phyloP scores from a whole-genome alignment of 2,329 filamentous ascomycete species.

The Colletotrichum lentis region DNA sequence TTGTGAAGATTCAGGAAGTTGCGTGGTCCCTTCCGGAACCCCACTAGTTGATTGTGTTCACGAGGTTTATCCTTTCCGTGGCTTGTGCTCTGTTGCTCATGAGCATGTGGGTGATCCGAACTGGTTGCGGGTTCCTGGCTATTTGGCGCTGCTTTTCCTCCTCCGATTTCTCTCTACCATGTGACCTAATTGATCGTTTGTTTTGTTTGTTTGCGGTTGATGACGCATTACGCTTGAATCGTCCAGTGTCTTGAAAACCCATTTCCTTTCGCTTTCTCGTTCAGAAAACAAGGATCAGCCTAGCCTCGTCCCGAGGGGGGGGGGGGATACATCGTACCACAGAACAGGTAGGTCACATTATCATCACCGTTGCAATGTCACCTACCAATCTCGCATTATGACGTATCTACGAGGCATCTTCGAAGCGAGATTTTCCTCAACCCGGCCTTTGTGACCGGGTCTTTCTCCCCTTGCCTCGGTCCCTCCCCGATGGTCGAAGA shows the following conservation, averaged over 20 bases:
- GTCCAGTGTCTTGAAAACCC: conserved; percentile 30
- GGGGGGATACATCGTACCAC: not conserved
- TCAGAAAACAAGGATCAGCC: conserved; percentile 15
- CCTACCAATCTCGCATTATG: conserved; percentile 17
- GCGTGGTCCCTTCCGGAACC: not conserved
- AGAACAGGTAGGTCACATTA: conserved; percentile 30
- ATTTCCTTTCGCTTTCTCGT: not conserved
- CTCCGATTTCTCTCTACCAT: not conserved
- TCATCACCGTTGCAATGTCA: conserved; percentile 11
- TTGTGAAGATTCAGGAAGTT: not conserved
- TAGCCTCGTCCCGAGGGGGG: not conserved
- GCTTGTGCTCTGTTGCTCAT: not conserved
- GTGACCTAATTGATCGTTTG: no score
- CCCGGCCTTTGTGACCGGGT: no score
- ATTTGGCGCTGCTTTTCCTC: not conserved
- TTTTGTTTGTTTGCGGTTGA: conserved; percentile 23
- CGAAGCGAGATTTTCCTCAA: conserved; percentile 24
- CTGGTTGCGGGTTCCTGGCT: not conserved
- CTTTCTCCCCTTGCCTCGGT: no score
- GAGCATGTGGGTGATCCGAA: not conserved
- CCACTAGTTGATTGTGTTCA: not conserved
- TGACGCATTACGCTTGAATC: conserved; percentile 28
- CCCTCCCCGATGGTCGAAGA: not conserved
- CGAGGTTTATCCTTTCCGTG: not conserved
- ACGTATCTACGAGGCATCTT: conserved; percentile 3